A percentile compares a stretch with the other conserved stretches of the same genome.
Conservation (phyloP, 2,329 filamentous ascomycete species). For the Colletotrichum liaoningense region DNA sequence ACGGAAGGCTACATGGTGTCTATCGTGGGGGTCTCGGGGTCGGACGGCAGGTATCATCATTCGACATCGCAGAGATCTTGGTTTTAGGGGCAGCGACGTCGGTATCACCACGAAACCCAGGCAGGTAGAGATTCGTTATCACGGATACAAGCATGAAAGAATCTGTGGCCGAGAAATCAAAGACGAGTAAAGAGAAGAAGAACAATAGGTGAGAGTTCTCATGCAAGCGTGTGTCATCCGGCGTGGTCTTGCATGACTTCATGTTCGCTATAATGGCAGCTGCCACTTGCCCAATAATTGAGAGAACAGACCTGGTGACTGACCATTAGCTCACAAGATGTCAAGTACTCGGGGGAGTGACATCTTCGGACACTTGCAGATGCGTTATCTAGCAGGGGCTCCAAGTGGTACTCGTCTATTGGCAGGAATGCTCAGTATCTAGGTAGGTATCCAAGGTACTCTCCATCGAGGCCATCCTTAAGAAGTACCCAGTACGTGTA, state of each 20-base stretch:
- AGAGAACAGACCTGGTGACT: not conserved
- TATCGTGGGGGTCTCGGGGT: too few relatives aligned
- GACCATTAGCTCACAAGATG: not conserved
- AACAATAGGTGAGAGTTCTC: not conserved
- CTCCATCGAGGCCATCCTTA: too few relatives aligned
- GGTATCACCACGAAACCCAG: not conserved
- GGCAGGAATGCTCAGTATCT: too few relatives aligned
- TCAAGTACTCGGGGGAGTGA: not conserved
- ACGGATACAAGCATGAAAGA: not conserved
- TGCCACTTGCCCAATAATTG: not conserved
- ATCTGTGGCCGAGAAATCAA: not conserved
- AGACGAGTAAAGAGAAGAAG: not conserved
- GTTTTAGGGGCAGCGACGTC: not conserved
- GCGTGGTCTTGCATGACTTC: not conserved
- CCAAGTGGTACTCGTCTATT: too few relatives aligned
- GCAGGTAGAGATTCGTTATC: not conserved
- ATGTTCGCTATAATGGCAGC: not conserved
- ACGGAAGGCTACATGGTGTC: too few relatives aligned
- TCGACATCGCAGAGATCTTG: too few relatives aligned
- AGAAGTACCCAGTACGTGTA: too few relatives aligned
- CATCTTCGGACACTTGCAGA: too few relatives aligned
- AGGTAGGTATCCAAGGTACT: too few relatives aligned
- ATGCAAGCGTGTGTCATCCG: not conserved
- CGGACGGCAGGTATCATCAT: too few relatives aligned
- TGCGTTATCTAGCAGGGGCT: too few relatives aligned